Conservation (phyloP, 495 filamentous ascomycete species). For the Tirmania nivea region DNA sequence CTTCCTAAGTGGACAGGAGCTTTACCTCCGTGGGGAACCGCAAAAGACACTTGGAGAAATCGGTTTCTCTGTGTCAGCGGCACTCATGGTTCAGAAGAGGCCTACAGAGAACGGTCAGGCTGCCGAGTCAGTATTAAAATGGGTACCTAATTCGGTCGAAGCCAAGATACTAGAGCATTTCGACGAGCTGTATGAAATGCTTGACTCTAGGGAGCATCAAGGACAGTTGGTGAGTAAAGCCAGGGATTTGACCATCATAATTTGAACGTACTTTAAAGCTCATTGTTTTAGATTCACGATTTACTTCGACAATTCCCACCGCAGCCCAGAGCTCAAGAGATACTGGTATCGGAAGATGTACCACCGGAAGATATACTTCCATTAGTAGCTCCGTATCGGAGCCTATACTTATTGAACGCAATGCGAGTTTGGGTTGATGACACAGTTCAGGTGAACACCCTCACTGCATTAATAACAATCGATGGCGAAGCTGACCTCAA, state of each 20-base stretch:
- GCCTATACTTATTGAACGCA: conserved; percentile 49
- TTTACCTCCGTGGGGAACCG: conserved; percentile 14
- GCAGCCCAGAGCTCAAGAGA: conserved; percentile 35
- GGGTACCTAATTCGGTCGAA: conserved; percentile 35
- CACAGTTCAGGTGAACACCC: no score
- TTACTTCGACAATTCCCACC: conserved; percentile 56
- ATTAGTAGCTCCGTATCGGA: conserved; percentile 45
- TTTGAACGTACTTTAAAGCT: background rate
- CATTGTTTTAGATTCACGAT: conserved; percentile 35
- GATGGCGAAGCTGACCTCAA: no score
- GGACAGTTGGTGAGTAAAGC: conserved; percentile 35
- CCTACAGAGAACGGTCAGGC: no score
- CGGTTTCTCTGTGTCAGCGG: conserved; percentile 9
- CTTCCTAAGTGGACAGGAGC: conserved; percentile 11
- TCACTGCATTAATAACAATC: no score
- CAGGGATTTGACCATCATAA: no score
- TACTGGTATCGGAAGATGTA: conserved; percentile 31
- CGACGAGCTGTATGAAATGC: conserved; percentile 59
- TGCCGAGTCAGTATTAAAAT: background rate
- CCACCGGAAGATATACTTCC: conserved; percentile 42
- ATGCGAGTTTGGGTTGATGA: conserved; percentile 17
- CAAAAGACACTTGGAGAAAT: conserved; percentile 15
- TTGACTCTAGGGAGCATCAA: conserved; percentile 51
- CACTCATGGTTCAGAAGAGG: conserved; percentile 24
- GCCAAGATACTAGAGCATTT: conserved; percentile 66